Conservation (phyloP, 768 basidiomycete species). For the Kwoniella pini region DNA sequence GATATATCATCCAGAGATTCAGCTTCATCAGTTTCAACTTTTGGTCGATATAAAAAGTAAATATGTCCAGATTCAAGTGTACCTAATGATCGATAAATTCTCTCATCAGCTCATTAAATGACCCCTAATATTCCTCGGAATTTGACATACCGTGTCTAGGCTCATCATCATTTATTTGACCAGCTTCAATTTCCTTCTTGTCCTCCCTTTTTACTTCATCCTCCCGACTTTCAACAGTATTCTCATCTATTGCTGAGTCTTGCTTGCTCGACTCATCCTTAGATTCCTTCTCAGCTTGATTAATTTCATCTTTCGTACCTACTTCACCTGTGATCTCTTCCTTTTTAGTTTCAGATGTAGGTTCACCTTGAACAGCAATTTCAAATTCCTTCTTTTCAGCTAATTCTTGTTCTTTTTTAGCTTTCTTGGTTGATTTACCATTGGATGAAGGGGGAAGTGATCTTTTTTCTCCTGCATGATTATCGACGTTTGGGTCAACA, state of each 20-base stretch:
- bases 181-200: conserved; percentile 8
- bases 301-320: neutral
- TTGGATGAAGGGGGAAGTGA: neutral
- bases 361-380: conserved; percentile 4
- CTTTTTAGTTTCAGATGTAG: neutral
- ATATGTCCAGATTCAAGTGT: conserved; percentile 50
- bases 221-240: conserved; percentile 25
- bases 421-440: conserved; percentile 1
- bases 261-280: conserved; percentile 26
- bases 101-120: neutral
- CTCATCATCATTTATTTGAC: conserved; percentile 22
- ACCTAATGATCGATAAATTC: conserved; percentile 16
- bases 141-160: conserved; percentile 43
- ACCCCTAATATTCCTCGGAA: too few relatives aligned
- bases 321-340: neutral
- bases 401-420: conserved; percentile 7
- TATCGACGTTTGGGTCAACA: neutral
- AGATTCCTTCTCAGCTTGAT: neutral
- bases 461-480: conserved; percentile 6
- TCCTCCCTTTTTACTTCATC: conserved; percentile 13
- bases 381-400: conserved; percentile 7
- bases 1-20: conserved; percentile 46
- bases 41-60: conserved; percentile 51
- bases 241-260: conserved; percentile 27
- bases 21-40: conserved; percentile 42